These are phyloP conservation scores for Trichoderma aggressivum DNA, from an alignment of 2,329 filamentous ascomycete species.

Conservation along the genomic window DNA sequence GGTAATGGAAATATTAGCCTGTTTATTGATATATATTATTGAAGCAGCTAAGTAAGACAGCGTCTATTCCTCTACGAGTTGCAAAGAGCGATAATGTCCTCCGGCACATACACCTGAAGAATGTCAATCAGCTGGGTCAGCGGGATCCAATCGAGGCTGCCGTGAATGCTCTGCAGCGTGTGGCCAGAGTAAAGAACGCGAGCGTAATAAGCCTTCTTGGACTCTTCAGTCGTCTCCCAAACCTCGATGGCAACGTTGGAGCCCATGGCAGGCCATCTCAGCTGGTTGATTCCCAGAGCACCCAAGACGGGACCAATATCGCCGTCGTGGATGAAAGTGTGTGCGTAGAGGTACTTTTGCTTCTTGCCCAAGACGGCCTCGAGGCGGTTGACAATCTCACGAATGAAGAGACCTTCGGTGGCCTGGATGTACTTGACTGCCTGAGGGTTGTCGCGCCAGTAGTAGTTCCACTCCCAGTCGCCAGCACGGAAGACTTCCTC, in stretches of 20 bases:
- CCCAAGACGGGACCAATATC: conserved; percentile 6
- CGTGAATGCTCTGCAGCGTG: conserved; percentile 7
- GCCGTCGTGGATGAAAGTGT: conserved; percentile 6
- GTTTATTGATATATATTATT: neutral
- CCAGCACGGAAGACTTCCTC: conserved; percentile 13
- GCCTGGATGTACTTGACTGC: conserved; percentile 1
- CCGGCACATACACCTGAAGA: conserved; percentile 1
- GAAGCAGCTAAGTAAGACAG: neutral
- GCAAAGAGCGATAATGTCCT: conserved; percentile 10
- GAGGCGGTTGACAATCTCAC: conserved; percentile 1
- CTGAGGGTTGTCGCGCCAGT: conserved; percentile 8
- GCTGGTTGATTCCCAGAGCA: conserved; percentile 8
- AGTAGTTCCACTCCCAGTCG: conserved; percentile 14
- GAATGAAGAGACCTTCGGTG: conserved; percentile 3
- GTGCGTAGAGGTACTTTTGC: conserved; percentile 5
- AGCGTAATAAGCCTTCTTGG: neutral
- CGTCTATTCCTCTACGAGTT: neutral
- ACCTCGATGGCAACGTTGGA: conserved; percentile 10
- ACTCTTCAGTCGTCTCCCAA: neutral
- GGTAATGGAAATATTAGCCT: neutral
- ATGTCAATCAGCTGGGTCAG: conserved; percentile 2
- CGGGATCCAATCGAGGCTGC: conserved; percentile 1
- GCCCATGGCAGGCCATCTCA: conserved; percentile 12
- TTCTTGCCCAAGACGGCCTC: neutral
- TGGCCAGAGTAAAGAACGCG: conserved; percentile 12